Evolutionary conservation across 805 yeast species (phyloP).

Genomic region (Sporopachydermia quercuum): DNA sequence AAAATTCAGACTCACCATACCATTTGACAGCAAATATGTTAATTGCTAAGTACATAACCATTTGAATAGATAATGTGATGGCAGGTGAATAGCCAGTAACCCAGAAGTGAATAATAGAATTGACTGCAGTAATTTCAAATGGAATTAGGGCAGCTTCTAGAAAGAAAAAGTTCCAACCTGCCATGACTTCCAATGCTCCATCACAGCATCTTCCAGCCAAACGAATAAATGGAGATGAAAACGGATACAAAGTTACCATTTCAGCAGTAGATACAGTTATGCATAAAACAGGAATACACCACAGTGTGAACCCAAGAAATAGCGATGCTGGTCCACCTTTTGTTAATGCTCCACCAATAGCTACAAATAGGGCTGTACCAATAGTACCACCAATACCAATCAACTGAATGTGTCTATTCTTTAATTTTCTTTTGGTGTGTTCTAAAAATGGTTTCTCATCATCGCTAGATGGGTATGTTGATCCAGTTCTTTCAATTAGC

Average conservation of each 20-base stretch:
- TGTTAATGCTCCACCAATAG: slow-evolving; percentile 48
- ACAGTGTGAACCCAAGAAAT: slow-evolving; percentile 46
- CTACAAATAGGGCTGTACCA: slow-evolving; percentile 67
- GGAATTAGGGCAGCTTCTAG: slow-evolving; percentile 69
- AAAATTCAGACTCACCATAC: slow-evolving; percentile 76
- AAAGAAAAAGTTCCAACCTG: slow-evolving; percentile 72
- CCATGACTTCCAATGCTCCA: slow-evolving; percentile 56
- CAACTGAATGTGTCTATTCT: slow-evolving; percentile 61
- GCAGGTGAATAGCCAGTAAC: slow-evolving; percentile 62
- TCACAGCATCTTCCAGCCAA: slow-evolving; percentile 66
- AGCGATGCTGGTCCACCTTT: slow-evolving; percentile 60
- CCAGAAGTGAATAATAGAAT: slow-evolving; percentile 72
- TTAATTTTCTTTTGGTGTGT: slow-evolving; percentile 33
- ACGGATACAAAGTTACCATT: slow-evolving; percentile 62
- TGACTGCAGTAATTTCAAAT: slow-evolving; percentile 69
- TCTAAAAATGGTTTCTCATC: slow-evolving; percentile 20
- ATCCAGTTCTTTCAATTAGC: not conserved
- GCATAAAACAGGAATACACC: slow-evolving; percentile 56
- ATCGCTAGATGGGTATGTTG: slow-evolving; percentile 11
- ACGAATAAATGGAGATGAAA: slow-evolving; percentile 62
- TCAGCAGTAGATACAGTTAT: slow-evolving; percentile 66
- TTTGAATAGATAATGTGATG: slow-evolving; percentile 49
- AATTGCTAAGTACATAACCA: slow-evolving; percentile 44
- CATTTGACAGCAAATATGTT: slow-evolving; percentile 59
- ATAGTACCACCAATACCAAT: slow-evolving; percentile 74